These are phyloP conservation scores for Pichia sp. DNA, from an alignment of 1,139 yeast species.

Conservation along the genomic window DNA sequence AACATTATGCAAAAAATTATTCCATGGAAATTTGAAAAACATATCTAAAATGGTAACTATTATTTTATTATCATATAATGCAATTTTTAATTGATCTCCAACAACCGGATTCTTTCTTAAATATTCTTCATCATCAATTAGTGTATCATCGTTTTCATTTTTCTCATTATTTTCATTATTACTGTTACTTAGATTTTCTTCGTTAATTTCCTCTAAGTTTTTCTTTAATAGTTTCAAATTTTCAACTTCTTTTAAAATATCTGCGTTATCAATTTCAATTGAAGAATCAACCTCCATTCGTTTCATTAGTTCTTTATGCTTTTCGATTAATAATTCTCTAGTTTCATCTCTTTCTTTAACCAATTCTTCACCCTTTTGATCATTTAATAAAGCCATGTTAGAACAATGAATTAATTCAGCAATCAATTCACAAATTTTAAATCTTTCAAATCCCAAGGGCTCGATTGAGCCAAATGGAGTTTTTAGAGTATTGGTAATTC, in stretches of 20 bases:
- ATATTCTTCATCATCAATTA: constrained; percentile 53
- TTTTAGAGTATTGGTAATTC: constrained; percentile 37
- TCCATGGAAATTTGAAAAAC: constrained; percentile 96
- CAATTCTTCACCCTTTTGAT: constrained; percentile 72
- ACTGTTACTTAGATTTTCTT: constrained; percentile 18
- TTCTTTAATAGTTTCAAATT: constrained; percentile 23
- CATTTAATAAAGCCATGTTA: constrained; percentile 89
- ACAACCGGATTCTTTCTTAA: constrained; percentile 71
- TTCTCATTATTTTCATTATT: constrained; percentile 4
- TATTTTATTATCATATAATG: constrained; percentile 76
- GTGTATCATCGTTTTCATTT: not conserved
- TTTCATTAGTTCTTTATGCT: constrained; percentile 30
- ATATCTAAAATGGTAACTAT: constrained; percentile 69
- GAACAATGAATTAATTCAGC: constrained; percentile 96
- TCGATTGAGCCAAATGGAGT: constrained; percentile 74
- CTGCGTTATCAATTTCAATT: not conserved
- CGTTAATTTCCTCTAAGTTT: constrained; percentile 2
- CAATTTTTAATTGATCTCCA: constrained; percentile 84
- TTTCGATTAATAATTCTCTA: constrained; percentile 42
- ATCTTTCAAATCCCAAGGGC: constrained; percentile 93
- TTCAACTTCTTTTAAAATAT: constrained; percentile 16
- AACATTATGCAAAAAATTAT: constrained; percentile 92
- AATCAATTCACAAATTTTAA: constrained; percentile 87
- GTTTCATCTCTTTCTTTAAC: constrained; percentile 71
- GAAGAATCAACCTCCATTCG: constrained; percentile 21